Base-by-base conservation (phyloP, 257 asterid species). In the Haberlea rhodopensis region DNA sequence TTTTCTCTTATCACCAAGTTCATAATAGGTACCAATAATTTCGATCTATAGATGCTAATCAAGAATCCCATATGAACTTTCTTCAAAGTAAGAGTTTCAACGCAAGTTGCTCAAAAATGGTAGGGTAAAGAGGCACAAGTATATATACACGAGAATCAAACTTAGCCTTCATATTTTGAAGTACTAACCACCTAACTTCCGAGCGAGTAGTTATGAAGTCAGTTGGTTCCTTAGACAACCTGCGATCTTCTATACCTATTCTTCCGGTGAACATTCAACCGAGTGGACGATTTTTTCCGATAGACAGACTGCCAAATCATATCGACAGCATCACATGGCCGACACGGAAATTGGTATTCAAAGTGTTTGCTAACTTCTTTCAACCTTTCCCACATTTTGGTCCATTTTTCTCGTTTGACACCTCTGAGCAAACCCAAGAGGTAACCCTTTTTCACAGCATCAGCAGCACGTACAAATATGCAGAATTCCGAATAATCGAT, bases 241-340 rank as follows among this genome's bases (percentile, higher is more conserved):
- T 46, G 60, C 0, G 79, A 82, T 73, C 85, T 82, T 67, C 37
- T 75, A 73, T 76, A 90, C 79, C 95, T 68, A 43, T 85, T 85
- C 67, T 76, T 76, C 48, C 86, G 77, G 65, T 87, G 86, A 62
- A 67, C 78, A 61, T 71, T 69, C 78, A 80, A 74, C 57, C 10
- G 66, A 8, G 73, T 69, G 18, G 65, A 31, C 49, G 70, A 74
- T 46, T 78, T 73, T 89, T 82, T 90, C 22, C 81, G 77, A 0
- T 80, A 69, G 37, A 88, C 78, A 24, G 87, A 82, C 78, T 88
- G 85, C 97, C 97, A 90, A 71, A 90, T 84, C 97, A 90, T 90
- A 60, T 90, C 91, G 66, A 90, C 96, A 20, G 96, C 97, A 77
- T 90, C 95, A 61, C 68, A 63, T 6, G 75, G 66, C 63, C 55